phyloP scores from a whole-genome alignment of 192 early-diverging fungal species.

The Backusella westeae region DNA sequence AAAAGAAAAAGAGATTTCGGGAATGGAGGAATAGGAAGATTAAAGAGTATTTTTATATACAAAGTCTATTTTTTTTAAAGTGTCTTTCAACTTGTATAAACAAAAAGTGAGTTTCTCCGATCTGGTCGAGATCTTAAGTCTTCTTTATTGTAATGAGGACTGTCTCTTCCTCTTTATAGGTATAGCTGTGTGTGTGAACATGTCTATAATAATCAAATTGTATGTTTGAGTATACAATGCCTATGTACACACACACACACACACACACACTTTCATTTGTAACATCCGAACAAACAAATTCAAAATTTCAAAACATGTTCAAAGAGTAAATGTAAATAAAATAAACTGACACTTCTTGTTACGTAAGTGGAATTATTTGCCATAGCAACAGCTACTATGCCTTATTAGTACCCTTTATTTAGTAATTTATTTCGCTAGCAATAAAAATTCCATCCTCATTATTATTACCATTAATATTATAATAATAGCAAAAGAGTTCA shows the following conservation, averaged over 20 bases:
- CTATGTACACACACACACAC: not conserved
- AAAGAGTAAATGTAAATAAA: not conserved
- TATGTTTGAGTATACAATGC: not conserved
- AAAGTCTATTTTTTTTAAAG: not conserved
- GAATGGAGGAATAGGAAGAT: constrained; percentile 13
- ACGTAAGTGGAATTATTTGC: too few species aligned
- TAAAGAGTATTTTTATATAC: not conserved
- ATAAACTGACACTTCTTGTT: too few species aligned
- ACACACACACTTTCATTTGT: not conserved
- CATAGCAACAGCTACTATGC: too few species aligned
- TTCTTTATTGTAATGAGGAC: constrained; percentile 6
- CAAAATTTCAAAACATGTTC: not conserved
- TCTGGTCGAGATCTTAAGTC: constrained; percentile 5
- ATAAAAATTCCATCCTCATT: too few species aligned
- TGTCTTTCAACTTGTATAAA: not conserved
- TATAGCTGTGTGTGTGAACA: not conserved
- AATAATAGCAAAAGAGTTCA: too few species aligned
- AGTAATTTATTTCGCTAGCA: too few species aligned
- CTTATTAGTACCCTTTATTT: too few species aligned
- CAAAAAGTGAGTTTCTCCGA: constrained; percentile 12
- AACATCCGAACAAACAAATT: constrained; percentile 8
- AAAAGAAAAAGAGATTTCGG: constrained; percentile 8
- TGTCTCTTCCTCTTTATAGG: not conserved
- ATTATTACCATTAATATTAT: too few species aligned
- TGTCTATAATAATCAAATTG: not conserved